Percentiles rank a stretch among this genome's conserved stretches.
phyloP scores from a whole-genome alignment of 306 rosid species.

The Gastrolobium villosum region DNA sequence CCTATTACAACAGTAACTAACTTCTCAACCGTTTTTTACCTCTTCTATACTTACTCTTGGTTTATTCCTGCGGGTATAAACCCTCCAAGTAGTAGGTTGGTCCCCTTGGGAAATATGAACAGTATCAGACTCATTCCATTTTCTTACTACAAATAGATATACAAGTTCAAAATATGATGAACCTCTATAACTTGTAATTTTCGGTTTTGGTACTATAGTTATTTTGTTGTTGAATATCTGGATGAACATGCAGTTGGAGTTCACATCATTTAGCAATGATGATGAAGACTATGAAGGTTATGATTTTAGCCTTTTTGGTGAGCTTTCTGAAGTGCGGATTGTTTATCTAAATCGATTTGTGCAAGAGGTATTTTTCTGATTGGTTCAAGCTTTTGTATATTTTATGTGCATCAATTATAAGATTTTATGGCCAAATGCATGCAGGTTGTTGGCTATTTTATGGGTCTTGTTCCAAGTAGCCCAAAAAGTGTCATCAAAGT shows the following conservation, averaged over 20 bases:
- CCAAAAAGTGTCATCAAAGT: slow-evolving; percentile 76
- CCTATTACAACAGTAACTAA: too few relatives aligned
- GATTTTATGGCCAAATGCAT: slow-evolving; percentile 44
- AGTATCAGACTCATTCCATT: neutral
- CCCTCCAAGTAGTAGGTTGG: too few relatives aligned
- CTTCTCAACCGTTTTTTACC: too few relatives aligned
- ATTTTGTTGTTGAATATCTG: slow-evolving; percentile 41
- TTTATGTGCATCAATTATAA: neutral
- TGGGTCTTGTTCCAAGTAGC: slow-evolving; percentile 93
- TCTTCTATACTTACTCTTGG: too few relatives aligned
- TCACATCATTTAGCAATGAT: slow-evolving; percentile 76
- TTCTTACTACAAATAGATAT: slow-evolving; percentile 16
- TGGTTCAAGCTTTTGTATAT: slow-evolving; percentile 27
- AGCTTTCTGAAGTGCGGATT: slow-evolving; percentile 97
- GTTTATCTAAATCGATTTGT: slow-evolving; percentile 91
- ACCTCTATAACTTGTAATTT: slow-evolving; percentile 4
- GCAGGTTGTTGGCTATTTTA: slow-evolving; percentile 87
- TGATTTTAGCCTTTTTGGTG: slow-evolving; percentile 87
- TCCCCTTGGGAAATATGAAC: too few relatives aligned
- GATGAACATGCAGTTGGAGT: slow-evolving; percentile 73
- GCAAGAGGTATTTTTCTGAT: slow-evolving; percentile 78
- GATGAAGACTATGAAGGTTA: slow-evolving; percentile 94
- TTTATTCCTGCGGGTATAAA: too few relatives aligned
- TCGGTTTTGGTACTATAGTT: slow-evolving; percentile 31
- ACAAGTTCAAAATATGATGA: slow-evolving; percentile 9